Evolutionary conservation across 495 filamentous ascomycete species (phyloP).

Genomic region (Penicillium verhagenii): DNA sequence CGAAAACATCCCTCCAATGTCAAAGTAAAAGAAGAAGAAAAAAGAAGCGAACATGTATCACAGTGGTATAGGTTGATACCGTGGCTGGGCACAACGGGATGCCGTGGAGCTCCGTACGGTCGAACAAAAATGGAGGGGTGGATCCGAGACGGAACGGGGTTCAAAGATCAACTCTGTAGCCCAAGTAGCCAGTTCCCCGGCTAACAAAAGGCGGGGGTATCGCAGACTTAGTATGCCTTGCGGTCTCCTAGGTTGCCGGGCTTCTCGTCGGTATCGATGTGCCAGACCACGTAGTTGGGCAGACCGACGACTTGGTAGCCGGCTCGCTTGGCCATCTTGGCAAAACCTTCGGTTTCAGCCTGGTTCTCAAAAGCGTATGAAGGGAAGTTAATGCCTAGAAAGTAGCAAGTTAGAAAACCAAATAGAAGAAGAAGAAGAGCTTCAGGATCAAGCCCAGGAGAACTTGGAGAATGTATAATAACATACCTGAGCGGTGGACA

Average conservation of each 20-base stretch:
- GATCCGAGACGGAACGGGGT: conserved; percentile 11
- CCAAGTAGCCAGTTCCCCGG: conserved; percentile 7
- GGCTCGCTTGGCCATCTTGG: conserved; percentile 96
- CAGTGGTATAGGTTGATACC: conserved; percentile 15
- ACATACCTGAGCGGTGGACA: conserved; percentile 86
- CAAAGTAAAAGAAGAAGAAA: conserved; percentile 17
- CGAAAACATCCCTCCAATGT: conserved; percentile 25
- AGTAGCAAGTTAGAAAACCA: not conserved
- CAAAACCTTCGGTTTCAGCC: conserved; percentile 97
- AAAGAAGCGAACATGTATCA: conserved; percentile 14
- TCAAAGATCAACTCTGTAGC: conserved; percentile 27
- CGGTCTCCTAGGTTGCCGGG: conserved; percentile 65
- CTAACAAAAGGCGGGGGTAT: conserved; percentile 7
- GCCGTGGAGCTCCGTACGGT: conserved; percentile 7
- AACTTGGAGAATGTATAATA: not conserved
- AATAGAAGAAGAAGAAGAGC: too few species aligned
- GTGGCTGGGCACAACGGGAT: conserved; percentile 1
- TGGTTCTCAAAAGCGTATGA: conserved; percentile 98
- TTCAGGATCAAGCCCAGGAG: too few species aligned
- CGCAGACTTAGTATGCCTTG: conserved; percentile 41
- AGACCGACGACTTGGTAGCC: conserved; percentile 90
- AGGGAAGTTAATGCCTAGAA: conserved; percentile 90
- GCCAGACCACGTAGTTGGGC: conserved; percentile 98
- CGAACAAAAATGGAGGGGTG: conserved; percentile 19
- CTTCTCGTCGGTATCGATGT: conserved; percentile 98